phyloP scores from a whole-genome alignment of 495 filamentous ascomycete species.

The Neurospora sp. region DNA sequence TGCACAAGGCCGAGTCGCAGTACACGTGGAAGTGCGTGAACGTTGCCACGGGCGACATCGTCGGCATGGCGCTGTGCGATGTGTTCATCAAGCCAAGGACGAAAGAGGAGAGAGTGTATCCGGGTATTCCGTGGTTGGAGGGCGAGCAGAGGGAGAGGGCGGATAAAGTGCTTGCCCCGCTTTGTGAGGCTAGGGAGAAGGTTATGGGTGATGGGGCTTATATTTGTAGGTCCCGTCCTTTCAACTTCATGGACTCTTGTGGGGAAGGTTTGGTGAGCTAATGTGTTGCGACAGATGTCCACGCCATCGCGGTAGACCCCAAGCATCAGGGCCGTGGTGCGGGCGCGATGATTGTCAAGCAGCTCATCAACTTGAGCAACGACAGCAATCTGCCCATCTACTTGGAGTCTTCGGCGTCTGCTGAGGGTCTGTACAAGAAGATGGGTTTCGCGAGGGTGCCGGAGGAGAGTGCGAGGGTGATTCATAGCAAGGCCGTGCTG shows the following conservation, averaged over 20 bases:
- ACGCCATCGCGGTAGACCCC: conserved; percentile 22
- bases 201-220: conserved; percentile 17
- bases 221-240: conserved; percentile 12
- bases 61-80: conserved; percentile 28
- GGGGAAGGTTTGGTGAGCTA: not conserved
- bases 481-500: conserved; percentile 11
- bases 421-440: conserved; percentile 20
- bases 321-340: conserved; percentile 31
- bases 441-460: conserved; percentile 16
- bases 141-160: conserved; percentile 20
- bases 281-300: conserved; percentile 11
- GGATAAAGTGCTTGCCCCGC: conserved; percentile 15
- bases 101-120: conserved; percentile 14
- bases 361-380: conserved; percentile 31
- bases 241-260: too few relatives aligned
- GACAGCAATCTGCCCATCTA: conserved; percentile 22
- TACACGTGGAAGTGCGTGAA: conserved; percentile 33
- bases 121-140: conserved; percentile 22
- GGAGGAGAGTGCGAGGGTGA: conserved; percentile 6
- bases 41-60: conserved; percentile 18
- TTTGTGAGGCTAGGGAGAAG: conserved; percentile 25
- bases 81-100: conserved; percentile 12
- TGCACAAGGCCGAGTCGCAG: conserved; percentile 19
- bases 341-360: conserved; percentile 29
- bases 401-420: conserved; percentile 19